phyloP scores from a whole-genome alignment of 2,329 filamentous ascomycete species.

The Diaporthe ilicicola region DNA sequence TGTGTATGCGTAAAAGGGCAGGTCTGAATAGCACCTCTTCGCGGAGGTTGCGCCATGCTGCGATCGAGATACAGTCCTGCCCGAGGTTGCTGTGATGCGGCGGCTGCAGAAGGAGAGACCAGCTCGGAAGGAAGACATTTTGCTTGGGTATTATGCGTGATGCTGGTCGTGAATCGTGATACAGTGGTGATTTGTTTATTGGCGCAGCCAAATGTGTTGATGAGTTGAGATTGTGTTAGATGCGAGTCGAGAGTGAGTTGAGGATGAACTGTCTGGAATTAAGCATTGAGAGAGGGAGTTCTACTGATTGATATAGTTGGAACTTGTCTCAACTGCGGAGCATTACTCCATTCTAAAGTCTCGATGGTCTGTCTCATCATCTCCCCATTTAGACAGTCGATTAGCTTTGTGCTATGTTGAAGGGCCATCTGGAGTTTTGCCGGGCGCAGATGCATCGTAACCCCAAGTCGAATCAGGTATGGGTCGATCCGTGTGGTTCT shows the following conservation, averaged over 20 bases:
- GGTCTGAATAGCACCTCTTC: conserved; percentile 17
- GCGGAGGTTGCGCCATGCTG: neutral
- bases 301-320: conserved; percentile 4
- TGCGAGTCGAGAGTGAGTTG: conserved; percentile 10
- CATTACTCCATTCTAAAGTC: neutral
- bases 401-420: conserved; percentile 7
- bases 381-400: neutral
- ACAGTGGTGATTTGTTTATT: neutral
- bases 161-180: neutral
- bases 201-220: conserved; percentile 9
- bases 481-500: conserved; percentile 19
- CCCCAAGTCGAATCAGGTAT: conserved; percentile 25
- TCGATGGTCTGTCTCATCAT: neutral
- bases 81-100: conserved; percentile 15
- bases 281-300: neutral
- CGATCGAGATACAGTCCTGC: neutral
- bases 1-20: conserved; percentile 18
- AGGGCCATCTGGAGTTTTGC: conserved; percentile 7
- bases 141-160: neutral
- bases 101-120: conserved; percentile 9
- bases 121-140: conserved; percentile 26
- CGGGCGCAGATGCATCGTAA: conserved; percentile 11
- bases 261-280: neutral
- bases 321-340: neutral
- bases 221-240: neutral